These are phyloP conservation scores for Keithomyces neogunnii DNA, from an alignment of 2,329 filamentous ascomycete genomes.

Conservation along the genomic window DNA sequence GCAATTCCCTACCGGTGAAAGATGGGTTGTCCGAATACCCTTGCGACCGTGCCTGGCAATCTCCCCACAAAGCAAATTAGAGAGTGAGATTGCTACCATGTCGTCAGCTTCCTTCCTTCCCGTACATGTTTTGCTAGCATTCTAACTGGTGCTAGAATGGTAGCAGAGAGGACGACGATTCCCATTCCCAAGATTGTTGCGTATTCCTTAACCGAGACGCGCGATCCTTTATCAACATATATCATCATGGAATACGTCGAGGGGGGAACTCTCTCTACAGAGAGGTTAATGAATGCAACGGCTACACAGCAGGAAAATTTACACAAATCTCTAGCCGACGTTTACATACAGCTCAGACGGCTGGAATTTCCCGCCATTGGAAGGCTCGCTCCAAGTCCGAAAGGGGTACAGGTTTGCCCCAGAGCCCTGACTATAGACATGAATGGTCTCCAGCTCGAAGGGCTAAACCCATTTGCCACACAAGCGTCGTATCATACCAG, in stretches of 20 bases:
- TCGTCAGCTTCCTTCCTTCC: background rate
- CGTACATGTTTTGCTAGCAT: background rate
- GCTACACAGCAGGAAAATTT: background rate
- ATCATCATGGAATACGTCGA: constrained; percentile 10
- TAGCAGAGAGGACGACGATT: background rate
- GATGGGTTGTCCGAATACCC: constrained; percentile 4
- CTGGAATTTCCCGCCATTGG: constrained; percentile 10
- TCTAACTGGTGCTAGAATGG: background rate
- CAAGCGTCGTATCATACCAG: constrained; percentile 3
- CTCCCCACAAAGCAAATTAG: background rate
- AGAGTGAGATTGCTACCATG: constrained; percentile 5
- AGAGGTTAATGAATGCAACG: background rate
- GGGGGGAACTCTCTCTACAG: constrained; percentile 4
- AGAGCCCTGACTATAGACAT: constrained; percentile 6
- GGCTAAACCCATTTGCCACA: constrained; percentile 4
- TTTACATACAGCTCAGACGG: constrained; percentile 11
- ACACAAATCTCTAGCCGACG: constrained; percentile 8
- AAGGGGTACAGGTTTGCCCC: constrained; percentile 3
- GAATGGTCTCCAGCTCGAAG: constrained; percentile 9
- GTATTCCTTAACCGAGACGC: background rate
- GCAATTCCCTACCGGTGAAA: background rate
- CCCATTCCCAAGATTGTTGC: constrained; percentile 1
- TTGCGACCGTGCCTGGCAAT: constrained; percentile 2
- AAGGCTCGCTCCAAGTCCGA: background rate
- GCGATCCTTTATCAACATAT: constrained; percentile 1